Base-by-base conservation (phyloP, 495 filamentous ascomycete genomes). In the Jackrogersella multiformis region DNA sequence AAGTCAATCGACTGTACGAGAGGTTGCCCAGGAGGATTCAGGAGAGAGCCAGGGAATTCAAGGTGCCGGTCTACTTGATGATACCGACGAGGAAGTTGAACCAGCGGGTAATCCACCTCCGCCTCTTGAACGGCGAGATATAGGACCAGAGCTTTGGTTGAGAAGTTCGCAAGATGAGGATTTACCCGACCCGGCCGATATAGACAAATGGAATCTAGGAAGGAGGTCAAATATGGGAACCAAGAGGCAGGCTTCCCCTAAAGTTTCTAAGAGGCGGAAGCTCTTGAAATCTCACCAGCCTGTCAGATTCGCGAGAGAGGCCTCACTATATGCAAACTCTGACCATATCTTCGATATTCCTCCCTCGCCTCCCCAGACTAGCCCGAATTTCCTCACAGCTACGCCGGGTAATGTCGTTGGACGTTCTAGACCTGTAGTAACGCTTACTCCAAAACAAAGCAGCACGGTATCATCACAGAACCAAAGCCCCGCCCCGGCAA, bases 1-100 rank as follows among this genome's bases (percentile, higher is more conserved):
- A 51, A 85, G 77, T 42, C 80, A 80, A 56, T 74, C 74, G 26
- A 74, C 70, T 3, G 68, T 30, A 24, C 67, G 56, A 34, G 69
- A 44, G 4, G 15, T 61, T 9, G 53, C 26, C 2, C 59, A 51
- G 18, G 73, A 71, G 5, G 56, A 70, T 23, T 69, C 51, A 2
- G 77, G 74, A 13, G 74, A 77, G 23, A 78, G 69, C 36, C 72
- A 66, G 2, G 64, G 53, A 12, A 63, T 71, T 6, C 66, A 66
- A 30, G 26, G 26, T 2, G 63, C 61, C 16, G 66, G 56, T 8
- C 35, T 72, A 34, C 58, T 60, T 10, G 56, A 63, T 5, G 59
- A 66, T 28, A 24, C 41, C 21, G 74, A 79, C 30, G 72, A 78
- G 38, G 62, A 73, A 15, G 42, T 72, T 16, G 42, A 20, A 49